Evolutionary conservation across 768 basidiomycete species (phyloP), one percentile per base, ranked within the genome.

Genomic region (Macrolepiota fuliginosa): DNA sequence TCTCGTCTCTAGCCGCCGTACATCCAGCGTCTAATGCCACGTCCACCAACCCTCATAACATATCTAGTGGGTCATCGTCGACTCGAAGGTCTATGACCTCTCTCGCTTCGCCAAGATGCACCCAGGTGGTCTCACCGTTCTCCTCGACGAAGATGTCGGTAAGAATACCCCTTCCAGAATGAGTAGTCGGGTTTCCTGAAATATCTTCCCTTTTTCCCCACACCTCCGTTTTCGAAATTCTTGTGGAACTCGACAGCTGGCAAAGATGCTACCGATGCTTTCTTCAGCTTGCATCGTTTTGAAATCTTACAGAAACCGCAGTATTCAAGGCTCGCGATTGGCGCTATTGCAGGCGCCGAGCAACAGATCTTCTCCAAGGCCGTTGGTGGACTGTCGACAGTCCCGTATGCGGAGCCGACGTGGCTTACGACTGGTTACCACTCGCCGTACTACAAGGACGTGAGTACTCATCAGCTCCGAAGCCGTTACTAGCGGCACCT

Each of bases 331-430:
- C 79, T 95, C 11, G 81, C 84, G 59, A 85, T 96, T 59, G 94
- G 93, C 25, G 76, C 73, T 10, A 77, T 95, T 57, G 77, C 80
- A 53, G 92, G 85, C 53, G 79, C 90, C 74, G 73, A 82, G 66
- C 79, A 80, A 22, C 71, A 78, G 61, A 82, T 93, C 52, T 68
- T 77, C 54, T 70, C 77, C 22, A 81, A 77, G 19, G 71, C 73
- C 11, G 68, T 74, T 4, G 93, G 91, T n/a, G 81, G 79, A 58
- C 67, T 90, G 54, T 91, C 89, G 64, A 75, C 77, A 42, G 88
- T 96, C 0, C 95, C 96, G 0, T 96, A 95, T 72, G 92, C 86
- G 0, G 95, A 96, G 69, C 91, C 94, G 2, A 88, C 85, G 1
- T 96, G 93, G 91, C 74, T 94, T 55, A 77, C 80, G 24, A 56